phyloP scores from a whole-genome alignment of 176 grass and related monocot species.

The Oryza glumipatula region DNA sequence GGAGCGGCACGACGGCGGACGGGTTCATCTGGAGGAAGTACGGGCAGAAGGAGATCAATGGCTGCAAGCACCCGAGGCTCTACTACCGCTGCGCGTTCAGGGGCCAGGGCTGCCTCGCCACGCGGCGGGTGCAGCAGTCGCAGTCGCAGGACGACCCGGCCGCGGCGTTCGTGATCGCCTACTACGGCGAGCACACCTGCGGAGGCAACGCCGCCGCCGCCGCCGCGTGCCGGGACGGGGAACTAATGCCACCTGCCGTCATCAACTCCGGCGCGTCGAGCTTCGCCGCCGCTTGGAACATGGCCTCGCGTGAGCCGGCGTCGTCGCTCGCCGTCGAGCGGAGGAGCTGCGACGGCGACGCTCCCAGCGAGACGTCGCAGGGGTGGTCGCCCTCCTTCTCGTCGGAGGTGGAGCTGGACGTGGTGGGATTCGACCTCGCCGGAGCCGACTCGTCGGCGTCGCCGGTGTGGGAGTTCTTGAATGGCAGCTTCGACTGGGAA shows the following conservation, averaged over 20 bases:
- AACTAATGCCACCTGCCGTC: constrained; percentile 12
- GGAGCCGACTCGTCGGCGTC: background rate
- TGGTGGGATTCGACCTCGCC: background rate
- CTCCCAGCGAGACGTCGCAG: constrained; percentile 4
- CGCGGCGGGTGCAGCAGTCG: constrained; percentile 63
- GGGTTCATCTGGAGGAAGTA: constrained; percentile 79
- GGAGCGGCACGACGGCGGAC: constrained; percentile 40
- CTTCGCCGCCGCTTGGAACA: background rate
- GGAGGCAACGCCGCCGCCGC: background rate
- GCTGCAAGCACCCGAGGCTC: constrained; percentile 54
- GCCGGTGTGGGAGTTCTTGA: constrained; percentile 35
- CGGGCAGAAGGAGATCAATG: constrained; percentile 73
- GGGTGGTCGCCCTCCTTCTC: constrained; percentile 1
- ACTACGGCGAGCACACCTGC: constrained; percentile 70
- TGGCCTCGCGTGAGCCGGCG: background rate
- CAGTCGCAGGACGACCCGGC: constrained; percentile 45
- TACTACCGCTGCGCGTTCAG: constrained; percentile 73
- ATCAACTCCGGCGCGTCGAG: constrained; percentile 39
- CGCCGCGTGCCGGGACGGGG: background rate
- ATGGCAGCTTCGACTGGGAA: constrained; percentile 40
- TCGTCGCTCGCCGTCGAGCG: background rate
- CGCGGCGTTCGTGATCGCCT: constrained; percentile 57
- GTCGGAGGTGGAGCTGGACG: constrained; percentile 12
- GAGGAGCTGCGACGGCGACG: background rate
- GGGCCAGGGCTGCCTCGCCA: constrained; percentile 51